Percentiles rank a stretch among this genome's conserved stretches.
phyloP scores from a whole-genome alignment of 148 eudicot species.

The Camellia japonica region DNA sequence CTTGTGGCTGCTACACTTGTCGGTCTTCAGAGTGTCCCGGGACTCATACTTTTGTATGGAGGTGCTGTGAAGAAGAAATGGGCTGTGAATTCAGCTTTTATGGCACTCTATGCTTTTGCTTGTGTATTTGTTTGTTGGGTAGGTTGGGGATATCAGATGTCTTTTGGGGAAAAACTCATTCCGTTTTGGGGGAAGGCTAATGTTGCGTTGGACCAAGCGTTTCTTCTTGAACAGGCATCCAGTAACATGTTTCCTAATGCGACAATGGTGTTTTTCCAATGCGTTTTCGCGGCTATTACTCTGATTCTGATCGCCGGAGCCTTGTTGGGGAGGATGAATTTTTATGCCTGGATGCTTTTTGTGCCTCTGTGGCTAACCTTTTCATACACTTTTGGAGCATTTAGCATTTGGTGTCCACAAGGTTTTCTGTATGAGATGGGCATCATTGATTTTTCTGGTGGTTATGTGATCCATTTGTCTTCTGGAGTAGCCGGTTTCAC shows the following conservation, averaged over 20 bases:
- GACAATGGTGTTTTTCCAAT: constrained; percentile 34
- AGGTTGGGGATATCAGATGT: constrained; percentile 25
- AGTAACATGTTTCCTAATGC: constrained; percentile 22
- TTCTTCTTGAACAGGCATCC: constrained; percentile 15
- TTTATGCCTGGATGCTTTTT: constrained; percentile 34
- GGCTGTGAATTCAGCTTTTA: constrained; percentile 32
- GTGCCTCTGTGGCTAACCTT: constrained; percentile 35
- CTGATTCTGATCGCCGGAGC: constrained; percentile 31
- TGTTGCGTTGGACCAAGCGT: constrained; percentile 19
- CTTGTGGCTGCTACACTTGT: constrained; percentile 29
- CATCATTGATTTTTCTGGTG: constrained; percentile 30
- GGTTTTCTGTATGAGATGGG: constrained; percentile 23
- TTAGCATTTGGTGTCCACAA: constrained; percentile 19
- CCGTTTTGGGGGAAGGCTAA: constrained; percentile 29
- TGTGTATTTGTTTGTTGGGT: constrained; percentile 31
- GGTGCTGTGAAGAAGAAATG: constrained; percentile 33
- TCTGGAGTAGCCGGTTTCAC: constrained; percentile 38
- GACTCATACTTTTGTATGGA: constrained; percentile 28
- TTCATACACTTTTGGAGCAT: constrained; percentile 27
- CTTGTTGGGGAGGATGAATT: constrained; percentile 30
- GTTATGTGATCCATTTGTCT: constrained; percentile 31
- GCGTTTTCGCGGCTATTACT: constrained; percentile 31
- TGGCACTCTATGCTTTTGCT: constrained; percentile 32
- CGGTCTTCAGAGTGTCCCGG: constrained; percentile 33
- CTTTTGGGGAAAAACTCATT: constrained; percentile 21